phyloP scores from a whole-genome alignment of 805 yeast species.

The Kluyveromyces siamensis region DNA sequence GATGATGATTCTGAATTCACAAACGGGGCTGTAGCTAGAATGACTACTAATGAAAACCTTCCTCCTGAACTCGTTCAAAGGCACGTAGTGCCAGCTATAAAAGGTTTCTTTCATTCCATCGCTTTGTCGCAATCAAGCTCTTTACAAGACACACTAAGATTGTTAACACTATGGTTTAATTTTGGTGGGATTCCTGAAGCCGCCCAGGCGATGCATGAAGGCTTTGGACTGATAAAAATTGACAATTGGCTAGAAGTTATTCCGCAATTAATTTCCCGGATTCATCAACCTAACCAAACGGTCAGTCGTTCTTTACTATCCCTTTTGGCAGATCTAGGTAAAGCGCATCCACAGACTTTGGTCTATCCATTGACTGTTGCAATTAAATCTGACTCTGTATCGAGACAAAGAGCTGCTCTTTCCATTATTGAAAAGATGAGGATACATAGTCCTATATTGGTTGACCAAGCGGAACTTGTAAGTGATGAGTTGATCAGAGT shows the following conservation, averaged over 20 bases:
- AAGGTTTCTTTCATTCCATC: slow-evolving; percentile 92
- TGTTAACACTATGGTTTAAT: slow-evolving; percentile 89
- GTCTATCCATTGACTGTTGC: slow-evolving; percentile 95
- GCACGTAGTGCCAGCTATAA: slow-evolving; percentile 92
- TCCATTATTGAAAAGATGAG: slow-evolving; percentile 90
- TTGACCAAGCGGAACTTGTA: slow-evolving; percentile 90
- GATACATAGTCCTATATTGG: slow-evolving; percentile 72
- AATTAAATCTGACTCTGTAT: slow-evolving; percentile 82
- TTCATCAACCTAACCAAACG: slow-evolving; percentile 85
- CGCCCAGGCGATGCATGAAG: slow-evolving; percentile 81
- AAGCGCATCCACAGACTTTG: slow-evolving; percentile 94
- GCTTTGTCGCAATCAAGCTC: slow-evolving; percentile 80
- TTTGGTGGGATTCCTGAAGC: slow-evolving; percentile 93
- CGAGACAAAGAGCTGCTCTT: slow-evolving; percentile 84
- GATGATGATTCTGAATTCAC: slow-evolving; percentile 25
- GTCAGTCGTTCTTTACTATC: slow-evolving; percentile 77
- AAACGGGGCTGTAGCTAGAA: slow-evolving; percentile 1
- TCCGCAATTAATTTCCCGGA: slow-evolving; percentile 92
- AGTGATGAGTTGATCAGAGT: slow-evolving; percentile 88
- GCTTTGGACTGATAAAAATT: slow-evolving; percentile 77
- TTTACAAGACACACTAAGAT: slow-evolving; percentile 82
- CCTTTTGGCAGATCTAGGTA: slow-evolving; percentile 77
- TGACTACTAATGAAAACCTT: slow-evolving; percentile 2
- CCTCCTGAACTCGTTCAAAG: slow-evolving; percentile 58
- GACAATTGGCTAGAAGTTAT: slow-evolving; percentile 94